Evolutionary conservation across 768 basidiomycete species (phyloP), one percentile per base, ranked within the genome.

Genomic region (Strobilomyces confusus): DNA sequence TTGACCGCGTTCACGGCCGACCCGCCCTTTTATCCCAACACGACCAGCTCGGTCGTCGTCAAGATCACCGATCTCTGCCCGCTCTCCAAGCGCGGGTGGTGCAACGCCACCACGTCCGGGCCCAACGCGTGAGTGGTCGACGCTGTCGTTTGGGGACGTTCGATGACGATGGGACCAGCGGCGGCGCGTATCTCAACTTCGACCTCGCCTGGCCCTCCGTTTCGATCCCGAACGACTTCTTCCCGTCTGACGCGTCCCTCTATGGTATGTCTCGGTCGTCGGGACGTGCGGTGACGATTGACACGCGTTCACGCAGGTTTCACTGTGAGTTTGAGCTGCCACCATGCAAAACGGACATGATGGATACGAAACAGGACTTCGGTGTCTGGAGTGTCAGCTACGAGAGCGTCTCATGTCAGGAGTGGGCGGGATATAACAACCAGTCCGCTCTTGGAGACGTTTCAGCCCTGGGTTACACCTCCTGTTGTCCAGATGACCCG

Each of bases 331-430:
- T 44, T 14, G 33, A 43, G 32, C 17, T 29, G 13, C 20, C 9
- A 43, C 15, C 20, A 3, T 20, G 5, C 25, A 23, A 32, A 9
- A 29, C 12, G 29, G 33, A 34, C 11, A 36, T 58, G 12, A 15
- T 33, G 45, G 40, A 23, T 4, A 45, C 37, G 14, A 38, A 50
- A 52, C 41, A 87, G 86, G 91, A 92, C 63, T 92, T 92, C 73
- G 89, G 91, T 46, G 82, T 92, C 19, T 93, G 91, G 90, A 90
- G 91, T 61, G 74, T 89, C 61, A 83, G 77, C 17, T 92, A 92
- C 64, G 69, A 82, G 59, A 74, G 71, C 26, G 81, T 91, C 11
- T 69, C 82, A 29, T 92, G 90, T 62, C 51, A 77, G 2, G 67
- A 79, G 48, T 92, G 90, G 91, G 68, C 74, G 33, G 91, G 91